Conservation (phyloP, 768 basidiomycete species). For the Lenzites betulinus region DNA sequence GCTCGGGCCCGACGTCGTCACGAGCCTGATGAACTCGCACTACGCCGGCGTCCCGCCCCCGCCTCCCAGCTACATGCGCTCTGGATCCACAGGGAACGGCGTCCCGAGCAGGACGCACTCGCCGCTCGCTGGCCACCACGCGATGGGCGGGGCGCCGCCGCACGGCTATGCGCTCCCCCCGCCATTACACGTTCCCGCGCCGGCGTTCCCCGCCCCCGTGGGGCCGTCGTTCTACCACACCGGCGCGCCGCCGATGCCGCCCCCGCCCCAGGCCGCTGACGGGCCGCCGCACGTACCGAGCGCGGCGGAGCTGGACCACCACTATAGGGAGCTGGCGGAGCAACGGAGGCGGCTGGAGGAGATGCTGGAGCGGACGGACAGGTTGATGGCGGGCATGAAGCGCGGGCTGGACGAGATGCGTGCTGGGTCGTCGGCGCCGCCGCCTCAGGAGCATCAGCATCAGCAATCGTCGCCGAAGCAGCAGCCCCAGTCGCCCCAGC, state of each 20-base stretch:
- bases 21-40: slow-evolving; percentile 21
- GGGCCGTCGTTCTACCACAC: slow-evolving; percentile 28
- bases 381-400: slow-evolving; percentile 70
- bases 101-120: slow-evolving; percentile 76
- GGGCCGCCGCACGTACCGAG: slow-evolving; percentile 43
- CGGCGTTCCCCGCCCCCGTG: slow-evolving; percentile 23
- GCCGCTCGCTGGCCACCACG: slow-evolving; percentile 52
- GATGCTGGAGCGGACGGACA: slow-evolving; percentile 73
- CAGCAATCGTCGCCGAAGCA: slow-evolving; percentile 5
- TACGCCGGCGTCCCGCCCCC: slow-evolving; percentile 17
- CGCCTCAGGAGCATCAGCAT: slow-evolving; percentile 5
- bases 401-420: slow-evolving; percentile 78
- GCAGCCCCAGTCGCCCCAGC: slow-evolving; percentile 8
- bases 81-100: slow-evolving; percentile 44
- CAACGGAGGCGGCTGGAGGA: slow-evolving; percentile 69
- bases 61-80: slow-evolving; percentile 58
- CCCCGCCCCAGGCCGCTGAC: slow-evolving; percentile 11
- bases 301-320: slow-evolving; percentile 65
- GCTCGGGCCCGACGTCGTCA: slow-evolving; percentile 27
- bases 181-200: slow-evolving; percentile 29
- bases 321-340: slow-evolving; percentile 65
- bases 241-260: slow-evolving; percentile 4
- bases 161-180: slow-evolving; percentile 39
- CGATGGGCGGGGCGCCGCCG: slow-evolving; percentile 33
- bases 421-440: slow-evolving; percentile 21